These are phyloP conservation scores for Fragaria iinumae DNA, from an alignment of 306 rosid genomes.

Conservation along the genomic window DNA sequence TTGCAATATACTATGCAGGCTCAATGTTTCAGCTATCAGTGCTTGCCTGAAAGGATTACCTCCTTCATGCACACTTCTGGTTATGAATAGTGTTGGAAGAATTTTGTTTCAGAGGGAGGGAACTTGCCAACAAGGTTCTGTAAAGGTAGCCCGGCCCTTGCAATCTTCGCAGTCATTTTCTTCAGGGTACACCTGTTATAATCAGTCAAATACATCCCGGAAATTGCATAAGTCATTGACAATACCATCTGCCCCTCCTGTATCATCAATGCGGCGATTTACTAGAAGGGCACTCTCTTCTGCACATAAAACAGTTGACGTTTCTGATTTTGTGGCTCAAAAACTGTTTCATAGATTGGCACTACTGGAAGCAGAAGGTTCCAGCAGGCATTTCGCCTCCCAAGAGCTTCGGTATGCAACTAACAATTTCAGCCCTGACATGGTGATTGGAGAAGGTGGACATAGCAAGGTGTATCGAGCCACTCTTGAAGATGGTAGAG, in stretches of 20 bases:
- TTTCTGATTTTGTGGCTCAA: conserved; percentile 15
- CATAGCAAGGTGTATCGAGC: conserved; percentile 40
- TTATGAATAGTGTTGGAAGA: conserved; percentile 37
- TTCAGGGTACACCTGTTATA: background rate
- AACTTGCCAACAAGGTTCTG: conserved; percentile 45
- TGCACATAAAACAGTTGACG: conserved; percentile 13
- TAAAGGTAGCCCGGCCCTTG: conserved; percentile 26
- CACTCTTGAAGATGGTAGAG: conserved; percentile 28
- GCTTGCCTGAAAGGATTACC: conserved; percentile 42
- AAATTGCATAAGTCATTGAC: conserved; percentile 34
- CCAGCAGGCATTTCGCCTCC: conserved; percentile 29
- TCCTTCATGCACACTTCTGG: conserved; percentile 44
- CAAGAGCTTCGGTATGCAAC: conserved; percentile 37
- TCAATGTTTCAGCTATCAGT: conserved; percentile 26
- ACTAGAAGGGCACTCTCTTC: conserved; percentile 14
- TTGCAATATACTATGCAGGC: conserved; percentile 26
- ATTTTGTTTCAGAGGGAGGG: conserved; percentile 35
- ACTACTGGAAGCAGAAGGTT: conserved; percentile 28
- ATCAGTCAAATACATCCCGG: conserved; percentile 11
- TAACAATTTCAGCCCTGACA: conserved; percentile 32
- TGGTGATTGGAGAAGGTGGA: conserved; percentile 45
- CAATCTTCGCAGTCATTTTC: conserved; percentile 26
- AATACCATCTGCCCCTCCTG: conserved; percentile 17
- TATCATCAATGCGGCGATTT: background rate
- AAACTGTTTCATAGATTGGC: conserved; percentile 31